Base-by-base conservation (phyloP, 2,329 filamentous ascomycete species). In the Colletotrichum truncatum region DNA sequence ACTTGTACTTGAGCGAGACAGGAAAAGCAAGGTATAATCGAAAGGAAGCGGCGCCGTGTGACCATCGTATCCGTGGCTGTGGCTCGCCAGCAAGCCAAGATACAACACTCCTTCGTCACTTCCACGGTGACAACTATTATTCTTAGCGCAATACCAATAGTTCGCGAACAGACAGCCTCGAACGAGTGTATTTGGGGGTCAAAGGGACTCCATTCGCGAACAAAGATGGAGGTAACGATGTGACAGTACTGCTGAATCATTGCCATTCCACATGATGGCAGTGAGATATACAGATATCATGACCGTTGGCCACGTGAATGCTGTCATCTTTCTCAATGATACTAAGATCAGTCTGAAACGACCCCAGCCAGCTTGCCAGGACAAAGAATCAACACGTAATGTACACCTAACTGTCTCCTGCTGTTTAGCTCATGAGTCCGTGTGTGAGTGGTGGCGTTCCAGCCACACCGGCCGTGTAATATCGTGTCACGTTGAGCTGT, bases 381-480 rank as follows among this genome's bases (percentile, higher is more conserved):
- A 54, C 54, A 64, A 64, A 60, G 46, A 41, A 26, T 7, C 28
- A 12, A 18, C 21, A 18, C 54, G 43, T 28, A 21, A 2, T 30
- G 12, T 38, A 34, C 7, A 34, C 38, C 16, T 12, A n/a, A n/a
- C n/a, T n/a, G n/a, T n/a, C n/a, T 25, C 21, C 21, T n/a, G 14
- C 16, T 32, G 7, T 16, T 16, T 32, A 14, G 11, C 39, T n/a
- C 25, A 11, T 11, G 18, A 11, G 16, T 32, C 25, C n/a, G 26
- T 32, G 28, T n/a, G 18, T n/a, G 46, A 26, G 23, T 30, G 61
- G 60, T 28, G 46, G 30, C 39, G 46, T 36, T 14, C 25, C 25
- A 64, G 55, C 45, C 53, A 58, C 36, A 43, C 10, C 11, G 21
- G 18, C 51, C n/a, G 60, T 51, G 26, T 48, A 16, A 51, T 36